Percentiles rank a stretch among this genome's conserved stretches.
Conservation (phyloP, 352 stramenopile species). For the Sclerospora graminicola region DNA sequence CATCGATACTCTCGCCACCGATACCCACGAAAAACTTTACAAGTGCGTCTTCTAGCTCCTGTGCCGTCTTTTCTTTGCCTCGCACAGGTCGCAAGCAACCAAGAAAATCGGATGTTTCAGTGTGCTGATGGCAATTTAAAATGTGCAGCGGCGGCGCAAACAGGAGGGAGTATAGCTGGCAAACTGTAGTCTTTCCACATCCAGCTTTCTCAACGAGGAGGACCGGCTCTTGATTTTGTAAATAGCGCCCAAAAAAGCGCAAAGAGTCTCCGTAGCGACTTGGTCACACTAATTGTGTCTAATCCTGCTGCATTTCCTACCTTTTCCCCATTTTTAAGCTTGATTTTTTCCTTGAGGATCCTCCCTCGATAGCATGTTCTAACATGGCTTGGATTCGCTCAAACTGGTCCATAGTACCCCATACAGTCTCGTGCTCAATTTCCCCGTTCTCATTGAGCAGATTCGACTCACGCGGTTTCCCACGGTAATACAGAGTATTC, state of each 20-base stretch:
- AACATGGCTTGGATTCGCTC: constrained; percentile 65
- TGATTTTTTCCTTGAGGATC: constrained; percentile 16
- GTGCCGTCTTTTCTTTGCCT: constrained; percentile 77
- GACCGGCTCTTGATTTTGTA: constrained; percentile 96
- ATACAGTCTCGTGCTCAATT: constrained; percentile 64
- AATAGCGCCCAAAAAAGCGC: constrained; percentile 91
- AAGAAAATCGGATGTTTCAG: constrained; percentile 97
- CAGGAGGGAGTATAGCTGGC: constrained; percentile 95
- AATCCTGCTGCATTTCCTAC: constrained; percentile 66
- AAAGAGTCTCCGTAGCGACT: constrained; percentile 92
- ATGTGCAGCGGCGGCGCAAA: constrained; percentile 91
- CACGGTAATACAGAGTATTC: constrained; percentile 56
- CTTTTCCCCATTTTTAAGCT: constrained; percentile 11
- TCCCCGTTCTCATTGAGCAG: constrained; percentile 62
- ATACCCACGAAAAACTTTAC: constrained; percentile 23
- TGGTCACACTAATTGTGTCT: constrained; percentile 84
- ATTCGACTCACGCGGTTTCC: constrained; percentile 64
- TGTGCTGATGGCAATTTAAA: constrained; percentile 97
- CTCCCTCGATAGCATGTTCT: constrained; percentile 30
- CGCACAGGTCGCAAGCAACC: constrained; percentile 95
- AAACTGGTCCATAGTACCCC: constrained; percentile 78
- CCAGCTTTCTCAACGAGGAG: constrained; percentile 98
- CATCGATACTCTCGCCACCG: constrained; percentile 8
- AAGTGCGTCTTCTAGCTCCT: constrained; percentile 41
- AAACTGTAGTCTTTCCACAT: constrained; percentile 99